Base-by-base conservation (phyloP, 306 rosid species). In the Acacia confusa region DNA sequence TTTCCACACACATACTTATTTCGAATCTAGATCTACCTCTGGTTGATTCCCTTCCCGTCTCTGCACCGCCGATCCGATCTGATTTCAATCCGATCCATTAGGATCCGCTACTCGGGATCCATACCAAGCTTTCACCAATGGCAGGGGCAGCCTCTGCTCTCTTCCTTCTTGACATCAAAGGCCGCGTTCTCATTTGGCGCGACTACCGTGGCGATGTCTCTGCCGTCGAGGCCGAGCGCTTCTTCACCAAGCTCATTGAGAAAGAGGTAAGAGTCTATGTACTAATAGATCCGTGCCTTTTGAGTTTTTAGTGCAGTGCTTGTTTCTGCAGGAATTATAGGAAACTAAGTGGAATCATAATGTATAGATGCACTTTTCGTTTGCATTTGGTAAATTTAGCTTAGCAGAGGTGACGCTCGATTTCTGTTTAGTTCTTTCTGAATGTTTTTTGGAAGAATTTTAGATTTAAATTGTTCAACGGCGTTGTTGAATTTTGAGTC, bases 161-260 rank as follows among this genome's bases (percentile, higher is more conserved):
- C 70, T 96, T 96, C 91, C 94, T 96, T 27, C 92, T 96, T 38
- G 99, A 96, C 87, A 93, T 96, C 92, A 96, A 96, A 88, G 99
- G 99, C 85, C 99, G 98, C 85, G 97, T 96, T 84, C 97, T 96
- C 83, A 92, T 96, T 84, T 96, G 97, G 97, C 99, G 99, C 72
- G 98, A 96, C 79, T 96, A 92, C 82, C 99, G 99, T 17, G 99
- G 99, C 82, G 99, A 96, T 81, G 99, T 96, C 84, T 81, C 99
- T 32, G 89, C 99, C 63, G 87, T 83, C 63, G 97, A 93, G 82
- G 97, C 99, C 73, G 99, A 96, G 87, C 94, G 94, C 78, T 93
- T 96, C 92, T 96, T 96, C 92, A 87, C 97, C 86, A 96, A 96
- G 89, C 94, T 93, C 90, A 93, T 96, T 78, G 99, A 96, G 80